Base-by-base conservation (phyloP, 2,329 filamentous ascomycete genomes). In the Penicillium sclerotiorum region DNA sequence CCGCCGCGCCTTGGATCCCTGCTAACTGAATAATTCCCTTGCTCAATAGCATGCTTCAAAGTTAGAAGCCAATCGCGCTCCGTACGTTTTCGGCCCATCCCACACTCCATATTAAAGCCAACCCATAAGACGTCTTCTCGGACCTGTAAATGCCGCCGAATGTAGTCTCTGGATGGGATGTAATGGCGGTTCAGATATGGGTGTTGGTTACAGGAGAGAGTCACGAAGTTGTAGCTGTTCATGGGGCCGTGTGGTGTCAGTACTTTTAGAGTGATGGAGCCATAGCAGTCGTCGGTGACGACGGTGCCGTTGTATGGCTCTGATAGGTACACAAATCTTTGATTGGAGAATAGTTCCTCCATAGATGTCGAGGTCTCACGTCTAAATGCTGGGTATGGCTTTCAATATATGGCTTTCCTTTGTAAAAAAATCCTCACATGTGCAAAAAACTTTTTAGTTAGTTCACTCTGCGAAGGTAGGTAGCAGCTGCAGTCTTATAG, bases 241-340 rank as follows among this genome's bases (percentile, higher is more conserved):
- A 46, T 15, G 8, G 22, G 44, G 15, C 44, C 44, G 8, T 27
- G 25, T 4, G 44, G 35, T 8, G 44, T 38, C 8, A 46, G 44
- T 5, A 39, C 44, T 27, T 36, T 22, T 21, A 39, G 42, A 27
- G 8, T 27, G n/a, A 45, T 37, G 9, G 30, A 5, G 30, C 18
- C 27, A 20, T 46, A 30, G 25, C 44, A 30, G 8, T 46, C 23
- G 4, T 36, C 32, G 18, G 15, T 30, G 17, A 46, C 27, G 5
- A 36, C 3, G 17, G 33, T 37, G 30, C 42, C 42, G n/a, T 37
- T 45, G 15, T 45, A 45, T 6, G 42, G 21, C 8, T 45, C 42
- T 20, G 32, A 15, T 20, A 45, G 22, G 12, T 45, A 45, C 17
- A 45, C 32, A 7, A 27, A n/a, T 27, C n/a, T 12, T 35, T 37